Conservation (phyloP, 2,329 filamentous ascomycete species). For the Alternaria consortialis region DNA sequence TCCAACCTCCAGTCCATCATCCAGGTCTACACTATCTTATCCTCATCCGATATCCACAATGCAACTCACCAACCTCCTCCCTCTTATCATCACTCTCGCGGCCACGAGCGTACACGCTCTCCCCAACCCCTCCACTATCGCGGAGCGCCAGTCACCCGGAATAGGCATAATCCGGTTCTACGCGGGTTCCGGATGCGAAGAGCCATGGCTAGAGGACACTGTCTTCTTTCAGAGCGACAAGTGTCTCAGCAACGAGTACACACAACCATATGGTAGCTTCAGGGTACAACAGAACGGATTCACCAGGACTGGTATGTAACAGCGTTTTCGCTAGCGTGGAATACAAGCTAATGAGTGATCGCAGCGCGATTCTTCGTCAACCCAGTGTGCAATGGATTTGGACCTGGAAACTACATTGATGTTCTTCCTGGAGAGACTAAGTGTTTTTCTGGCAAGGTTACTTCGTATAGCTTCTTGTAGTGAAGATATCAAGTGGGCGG, state of each 20-base stretch:
- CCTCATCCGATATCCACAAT: neutral
- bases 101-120: slow-evolving; percentile 4
- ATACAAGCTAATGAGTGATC: neutral
- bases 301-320: slow-evolving; percentile 4
- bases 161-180: slow-evolving; percentile 13
- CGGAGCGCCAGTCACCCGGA: neutral
- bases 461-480: slow-evolving; percentile 2
- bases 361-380: slow-evolving; percentile 9
- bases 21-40: neutral
- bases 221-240: slow-evolving; percentile 9
- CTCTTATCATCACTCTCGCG: slow-evolving; percentile 1
- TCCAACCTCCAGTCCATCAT: neutral
- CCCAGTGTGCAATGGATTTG: slow-evolving; percentile 4
- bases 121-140: neutral
- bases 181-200: slow-evolving; percentile 7
- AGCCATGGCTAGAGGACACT: slow-evolving; percentile 12
- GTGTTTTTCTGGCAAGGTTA: neutral
- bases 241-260: slow-evolving; percentile 2
- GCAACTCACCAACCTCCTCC: slow-evolving; percentile 10
- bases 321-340: neutral
- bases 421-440: neutral
- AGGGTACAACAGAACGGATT: neutral
- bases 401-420: neutral
- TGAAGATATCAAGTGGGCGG: neutral
- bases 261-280: slow-evolving; percentile 5